phyloP scores from a whole-genome alignment of 176 grass and related monocot species.

The Oryza longistaminata region DNA sequence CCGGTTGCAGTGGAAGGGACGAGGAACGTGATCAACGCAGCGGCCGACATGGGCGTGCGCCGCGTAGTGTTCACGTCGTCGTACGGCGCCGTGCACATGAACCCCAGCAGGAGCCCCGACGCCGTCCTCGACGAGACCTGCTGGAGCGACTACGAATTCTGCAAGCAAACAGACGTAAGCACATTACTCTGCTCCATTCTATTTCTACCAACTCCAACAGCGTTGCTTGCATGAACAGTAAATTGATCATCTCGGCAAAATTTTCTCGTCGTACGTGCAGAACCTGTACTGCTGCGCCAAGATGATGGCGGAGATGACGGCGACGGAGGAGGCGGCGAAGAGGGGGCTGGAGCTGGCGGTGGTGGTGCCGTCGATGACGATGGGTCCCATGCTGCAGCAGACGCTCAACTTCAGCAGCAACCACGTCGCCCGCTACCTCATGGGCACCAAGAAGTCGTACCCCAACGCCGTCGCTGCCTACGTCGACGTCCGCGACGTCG shows the following conservation, averaged over 20 bases:
- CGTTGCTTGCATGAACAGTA: neutral
- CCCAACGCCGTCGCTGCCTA: conserved; percentile 59
- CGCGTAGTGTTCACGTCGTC: conserved; percentile 52
- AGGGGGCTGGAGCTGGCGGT: conserved; percentile 45
- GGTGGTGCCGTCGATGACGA: conserved; percentile 40
- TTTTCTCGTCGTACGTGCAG: neutral
- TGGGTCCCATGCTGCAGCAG: conserved; percentile 45
- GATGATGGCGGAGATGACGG: conserved; percentile 50
- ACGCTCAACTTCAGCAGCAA: conserved; percentile 40
- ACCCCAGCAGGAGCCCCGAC: conserved; percentile 58
- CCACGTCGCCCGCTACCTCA: conserved; percentile 48
- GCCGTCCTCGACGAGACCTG: conserved; percentile 49
- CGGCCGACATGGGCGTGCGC: conserved; percentile 26
- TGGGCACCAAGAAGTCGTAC: conserved; percentile 20
- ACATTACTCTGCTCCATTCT: neutral
- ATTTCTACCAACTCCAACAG: neutral
- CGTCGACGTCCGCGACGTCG: conserved; percentile 53
- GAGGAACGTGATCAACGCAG: conserved; percentile 41
- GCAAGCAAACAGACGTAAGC: conserved; percentile 36
- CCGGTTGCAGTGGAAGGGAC: conserved; percentile 55
- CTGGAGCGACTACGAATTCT: conserved; percentile 69
- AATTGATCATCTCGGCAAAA: neutral
- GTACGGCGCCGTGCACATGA: conserved; percentile 64
- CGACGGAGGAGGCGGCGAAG: conserved; percentile 33
- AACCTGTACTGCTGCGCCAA: conserved; percentile 61